Evolutionary conservation across 129 eudicot species (phyloP).

Genomic region (Heracleum sosnowskyi): DNA sequence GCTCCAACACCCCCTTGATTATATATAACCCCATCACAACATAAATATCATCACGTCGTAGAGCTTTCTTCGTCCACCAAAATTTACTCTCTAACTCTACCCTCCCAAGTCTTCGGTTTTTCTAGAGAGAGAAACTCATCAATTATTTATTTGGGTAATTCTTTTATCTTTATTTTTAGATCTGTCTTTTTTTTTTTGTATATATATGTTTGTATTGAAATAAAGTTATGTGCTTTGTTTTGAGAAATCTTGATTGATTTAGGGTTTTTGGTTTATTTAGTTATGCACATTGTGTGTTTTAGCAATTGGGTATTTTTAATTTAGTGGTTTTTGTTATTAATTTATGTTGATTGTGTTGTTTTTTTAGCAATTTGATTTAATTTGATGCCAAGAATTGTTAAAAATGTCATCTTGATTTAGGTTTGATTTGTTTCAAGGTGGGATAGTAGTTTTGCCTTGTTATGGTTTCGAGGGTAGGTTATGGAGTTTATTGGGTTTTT

Average conservation of each 20-base stretch:
- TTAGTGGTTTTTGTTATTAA: neutral
- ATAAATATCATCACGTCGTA: neutral
- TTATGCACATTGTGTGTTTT: constrained; percentile 1
- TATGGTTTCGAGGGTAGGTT: neutral
- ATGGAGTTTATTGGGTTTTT: neutral
- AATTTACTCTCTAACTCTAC: neutral
- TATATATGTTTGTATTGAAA: neutral
- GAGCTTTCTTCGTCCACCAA: constrained; percentile 3
- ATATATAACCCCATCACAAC: neutral
- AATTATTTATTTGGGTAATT: neutral
- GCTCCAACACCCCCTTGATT: neutral
- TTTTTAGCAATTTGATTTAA: neutral
- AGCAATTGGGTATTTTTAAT: neutral
- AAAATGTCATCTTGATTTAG: neutral
- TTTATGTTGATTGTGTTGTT: neutral
- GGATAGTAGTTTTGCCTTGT: neutral
- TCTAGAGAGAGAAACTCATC: neutral
- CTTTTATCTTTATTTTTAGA: neutral
- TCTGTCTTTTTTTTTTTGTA: neutral
- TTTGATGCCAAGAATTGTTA: constrained; percentile 1
- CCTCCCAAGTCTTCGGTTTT: neutral
- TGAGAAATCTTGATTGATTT: neutral
- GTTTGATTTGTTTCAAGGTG: neutral
- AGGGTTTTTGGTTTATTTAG: neutral
- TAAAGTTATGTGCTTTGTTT: neutral